Base-by-base conservation (phyloP, 2,329 filamentous ascomycete genomes). In the Hyphodiscus sp. region DNA sequence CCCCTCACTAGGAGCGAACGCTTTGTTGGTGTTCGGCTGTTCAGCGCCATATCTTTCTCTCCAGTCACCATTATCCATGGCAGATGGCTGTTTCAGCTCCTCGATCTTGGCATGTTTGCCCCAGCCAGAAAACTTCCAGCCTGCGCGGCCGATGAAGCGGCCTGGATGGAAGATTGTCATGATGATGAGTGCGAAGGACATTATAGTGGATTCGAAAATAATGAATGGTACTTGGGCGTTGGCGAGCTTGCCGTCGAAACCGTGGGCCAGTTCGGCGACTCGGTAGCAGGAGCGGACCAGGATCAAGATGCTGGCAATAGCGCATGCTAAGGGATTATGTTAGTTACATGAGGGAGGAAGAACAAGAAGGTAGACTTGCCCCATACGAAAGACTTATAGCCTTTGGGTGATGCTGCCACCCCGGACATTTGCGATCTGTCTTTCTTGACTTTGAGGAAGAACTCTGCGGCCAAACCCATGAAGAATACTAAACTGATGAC, bases 231-330 rank as follows among this genome's bases (percentile, higher is more conserved):
- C 61, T 60, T 78, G 65, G 41, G 76, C 63, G 43, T 68, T 68
- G 50, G 80, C 77, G 51, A 84, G 63, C 16, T 69, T 60, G 1
- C 77, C 76, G 10, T 60, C 61, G 70, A 78, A 83, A 4, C 80
- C 80, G 38, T 77, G 70, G 48, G 72, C 74, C 53, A 84, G 66
- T 67, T 83, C 80, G 1, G 75, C 76, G n/a, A 81, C 76, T 48
- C 81, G 75, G 62, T 79, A 84, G 30, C 77, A 73, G 43, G 74
- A 80, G 19, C 81, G 71, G 20, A 78, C 74, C 47, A 82, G 75
- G 58, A 84, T 78, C 48, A 58, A 51, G 20, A 59, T 20, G n/a
- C 71, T 74, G 1, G 81, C 49, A 16, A 78, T 79, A 0, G 77
- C 73, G 23, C 23, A 26, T 26, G 23, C 23, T 26, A 26, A 7